These are phyloP conservation scores for Pelargonium nanum DNA, from an alignment of 345 rosid species.

Conservation along the genomic window DNA sequence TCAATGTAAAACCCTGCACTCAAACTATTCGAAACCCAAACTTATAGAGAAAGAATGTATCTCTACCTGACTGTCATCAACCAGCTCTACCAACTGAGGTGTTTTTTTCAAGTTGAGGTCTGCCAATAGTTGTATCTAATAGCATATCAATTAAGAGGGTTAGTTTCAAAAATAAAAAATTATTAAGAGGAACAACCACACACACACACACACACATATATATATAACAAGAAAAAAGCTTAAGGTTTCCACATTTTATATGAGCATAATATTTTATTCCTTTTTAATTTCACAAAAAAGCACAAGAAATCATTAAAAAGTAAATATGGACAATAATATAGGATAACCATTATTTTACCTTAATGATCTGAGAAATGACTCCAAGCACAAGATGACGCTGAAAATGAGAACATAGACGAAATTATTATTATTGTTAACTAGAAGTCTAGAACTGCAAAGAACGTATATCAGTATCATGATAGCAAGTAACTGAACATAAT, in stretches of 20 bases:
- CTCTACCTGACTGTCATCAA: slow-evolving; percentile 72
- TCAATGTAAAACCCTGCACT: background rate
- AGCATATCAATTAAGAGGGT: slow-evolving; percentile 13
- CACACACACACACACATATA: no score
- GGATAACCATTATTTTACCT: slow-evolving; percentile 44
- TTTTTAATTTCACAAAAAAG: background rate
- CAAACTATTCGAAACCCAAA: background rate
- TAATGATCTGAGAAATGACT: slow-evolving; percentile 87
- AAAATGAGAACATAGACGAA: slow-evolving; percentile 18
- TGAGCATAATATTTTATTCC: background rate
- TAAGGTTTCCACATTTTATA: background rate
- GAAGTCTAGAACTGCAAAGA: slow-evolving; percentile 2
- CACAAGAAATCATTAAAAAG: no score
- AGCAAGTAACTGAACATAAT: background rate
- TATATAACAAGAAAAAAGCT: no score
- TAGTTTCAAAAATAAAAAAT: background rate
- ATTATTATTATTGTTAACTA: slow-evolving; percentile 2
- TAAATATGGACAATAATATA: background rate
- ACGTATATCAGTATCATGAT: background rate
- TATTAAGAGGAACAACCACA: background rate
- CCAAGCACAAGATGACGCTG: slow-evolving; percentile 99
- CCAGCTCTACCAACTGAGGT: slow-evolving; percentile 86
- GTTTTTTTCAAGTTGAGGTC: slow-evolving; percentile 98
- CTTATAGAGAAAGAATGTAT: background rate
- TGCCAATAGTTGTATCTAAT: slow-evolving; percentile 88